Percentiles rank a stretch among this genome's conserved stretches.
phyloP scores from a whole-genome alignment of 2,329 filamentous ascomycete species.

The Cytospora mali region DNA sequence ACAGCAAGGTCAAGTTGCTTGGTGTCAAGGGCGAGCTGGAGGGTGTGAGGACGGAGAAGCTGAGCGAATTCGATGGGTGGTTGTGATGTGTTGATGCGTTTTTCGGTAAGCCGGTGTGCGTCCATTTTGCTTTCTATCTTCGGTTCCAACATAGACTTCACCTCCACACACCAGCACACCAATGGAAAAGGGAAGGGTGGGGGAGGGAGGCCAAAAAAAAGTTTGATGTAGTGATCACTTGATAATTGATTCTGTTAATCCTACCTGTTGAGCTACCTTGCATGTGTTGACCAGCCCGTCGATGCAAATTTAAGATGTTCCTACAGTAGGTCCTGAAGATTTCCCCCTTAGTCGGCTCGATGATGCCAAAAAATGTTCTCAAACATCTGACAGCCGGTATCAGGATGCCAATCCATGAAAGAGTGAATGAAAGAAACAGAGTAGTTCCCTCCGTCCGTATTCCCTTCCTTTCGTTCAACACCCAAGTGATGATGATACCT shows the following conservation, averaged over 20 bases:
- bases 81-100: constrained; percentile 31
- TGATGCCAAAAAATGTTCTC: not conserved
- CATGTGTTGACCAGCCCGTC: not conserved
- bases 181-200: not conserved
- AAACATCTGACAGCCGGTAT: constrained; percentile 21
- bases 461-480: not conserved
- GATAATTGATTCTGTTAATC: not conserved
- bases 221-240: not conserved
- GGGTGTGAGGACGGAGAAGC: constrained; percentile 56
- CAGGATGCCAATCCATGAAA: constrained; percentile 8
- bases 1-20: constrained; percentile 68
- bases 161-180: not conserved
- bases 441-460: not conserved
- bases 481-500: not conserved
- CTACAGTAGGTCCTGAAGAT: constrained; percentile 22
- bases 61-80: constrained; percentile 50
- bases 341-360: not conserved
- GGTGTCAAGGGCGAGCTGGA: constrained; percentile 73
- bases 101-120: not conserved
- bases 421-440: constrained; percentile 10
- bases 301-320: constrained; percentile 13
- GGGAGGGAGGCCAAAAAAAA: not conserved
- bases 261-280: not conserved
- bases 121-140: not conserved
- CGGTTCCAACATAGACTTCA: not conserved